These are phyloP conservation scores for Fusarium brevicatenulatum DNA, from an alignment of 2,329 filamentous ascomycete genomes.

Conservation along the genomic window DNA sequence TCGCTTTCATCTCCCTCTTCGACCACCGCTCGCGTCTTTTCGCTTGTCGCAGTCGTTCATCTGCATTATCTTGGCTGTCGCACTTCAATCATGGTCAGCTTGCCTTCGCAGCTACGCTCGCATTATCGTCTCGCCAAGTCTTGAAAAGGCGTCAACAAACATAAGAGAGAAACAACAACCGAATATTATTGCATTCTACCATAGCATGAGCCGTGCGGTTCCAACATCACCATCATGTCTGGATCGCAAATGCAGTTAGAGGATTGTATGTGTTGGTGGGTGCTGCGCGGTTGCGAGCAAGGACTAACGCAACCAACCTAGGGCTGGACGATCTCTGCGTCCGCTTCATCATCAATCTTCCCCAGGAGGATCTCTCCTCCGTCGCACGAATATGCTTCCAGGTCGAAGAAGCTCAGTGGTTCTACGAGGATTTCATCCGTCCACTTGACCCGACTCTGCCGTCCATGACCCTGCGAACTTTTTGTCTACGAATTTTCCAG, in stretches of 20 bases:
- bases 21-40: constrained; percentile 44
- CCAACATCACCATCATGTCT: constrained; percentile 75
- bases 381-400: constrained; percentile 98
- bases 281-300: constrained; percentile 14
- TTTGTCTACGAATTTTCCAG: constrained; percentile 90
- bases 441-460: constrained; percentile 87
- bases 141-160: constrained; percentile 38
- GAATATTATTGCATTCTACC: constrained; percentile 3
- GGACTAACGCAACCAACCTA: constrained; percentile 51
- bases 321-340: constrained; percentile 98
- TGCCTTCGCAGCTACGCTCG: constrained; percentile 44
- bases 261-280: constrained; percentile 72
- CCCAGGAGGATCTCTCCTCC: constrained; percentile 86
- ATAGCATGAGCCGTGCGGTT: constrained; percentile 46
- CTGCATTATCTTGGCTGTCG: constrained; percentile 40
- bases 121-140: constrained; percentile 48
- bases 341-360: constrained; percentile 97
- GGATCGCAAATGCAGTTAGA: constrained; percentile 84
- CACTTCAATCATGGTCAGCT: constrained; percentile 48
- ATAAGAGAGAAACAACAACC: constrained; percentile 6
- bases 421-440: constrained; percentile 99
- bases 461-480: constrained; percentile 83
- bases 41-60: constrained; percentile 39
- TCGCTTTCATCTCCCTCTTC: constrained; percentile 18
- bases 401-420: constrained; percentile 99